Evolutionary conservation across 2,329 filamentous ascomycete species (phyloP).

Genomic region (Fusarium secorum): DNA sequence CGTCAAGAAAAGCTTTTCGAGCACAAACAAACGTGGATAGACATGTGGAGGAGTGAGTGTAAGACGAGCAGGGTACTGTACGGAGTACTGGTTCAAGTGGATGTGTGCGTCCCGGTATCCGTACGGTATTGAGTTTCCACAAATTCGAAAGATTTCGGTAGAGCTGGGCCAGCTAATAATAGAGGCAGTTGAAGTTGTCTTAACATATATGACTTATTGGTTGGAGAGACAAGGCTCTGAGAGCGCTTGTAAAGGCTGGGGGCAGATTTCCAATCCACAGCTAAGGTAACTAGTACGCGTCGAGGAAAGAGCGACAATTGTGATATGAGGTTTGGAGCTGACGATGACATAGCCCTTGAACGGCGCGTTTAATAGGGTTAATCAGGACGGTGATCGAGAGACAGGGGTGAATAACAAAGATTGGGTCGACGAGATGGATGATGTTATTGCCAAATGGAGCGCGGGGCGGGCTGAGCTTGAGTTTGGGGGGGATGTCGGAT

Average conservation of each 20-base stretch:
- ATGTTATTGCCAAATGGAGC: slow-evolving; percentile 40
- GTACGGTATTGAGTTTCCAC: slow-evolving; percentile 13
- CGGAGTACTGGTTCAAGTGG: slow-evolving; percentile 10
- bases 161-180: slow-evolving; percentile 17
- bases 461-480: slow-evolving; percentile 37
- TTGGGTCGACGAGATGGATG: slow-evolving; percentile 35
- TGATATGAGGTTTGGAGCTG: slow-evolving; percentile 11
- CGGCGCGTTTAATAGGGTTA: slow-evolving; percentile 23
- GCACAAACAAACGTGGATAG: slow-evolving; percentile 25
- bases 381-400: slow-evolving; percentile 23
- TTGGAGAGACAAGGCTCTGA: slow-evolving; percentile 8
- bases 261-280: not conserved
- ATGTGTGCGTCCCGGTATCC: slow-evolving; percentile 12
- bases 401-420: slow-evolving; percentile 33
- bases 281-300: slow-evolving; percentile 13
- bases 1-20: slow-evolving; percentile 13
- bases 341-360: slow-evolving; percentile 23
- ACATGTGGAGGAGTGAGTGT: slow-evolving; percentile 21
- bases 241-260: slow-evolving; percentile 1
- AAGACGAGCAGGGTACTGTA: slow-evolving; percentile 1
- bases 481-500: not conserved
- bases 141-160: slow-evolving; percentile 14
- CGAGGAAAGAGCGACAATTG: slow-evolving; percentile 8
- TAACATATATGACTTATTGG: slow-evolving; percentile 6
- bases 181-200: slow-evolving; percentile 21